Percentiles rank a stretch among this genome's conserved stretches.
Evolutionary conservation across 805 yeast species (phyloP).

Genomic region (Yarrowia porcina): DNA sequence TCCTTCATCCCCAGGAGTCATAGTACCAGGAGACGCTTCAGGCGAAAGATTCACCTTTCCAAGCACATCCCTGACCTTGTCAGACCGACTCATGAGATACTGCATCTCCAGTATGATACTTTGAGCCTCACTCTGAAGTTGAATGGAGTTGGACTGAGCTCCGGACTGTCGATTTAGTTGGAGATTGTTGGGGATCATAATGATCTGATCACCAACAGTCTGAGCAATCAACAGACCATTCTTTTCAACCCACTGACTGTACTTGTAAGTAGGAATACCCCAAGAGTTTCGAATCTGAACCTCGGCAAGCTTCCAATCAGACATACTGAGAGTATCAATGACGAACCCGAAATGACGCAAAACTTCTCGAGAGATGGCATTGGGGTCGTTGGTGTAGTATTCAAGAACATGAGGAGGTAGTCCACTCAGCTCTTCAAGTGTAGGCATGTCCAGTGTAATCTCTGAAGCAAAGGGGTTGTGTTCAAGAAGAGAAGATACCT

Average conservation of each 20-base stretch:
- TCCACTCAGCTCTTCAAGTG: not conserved
- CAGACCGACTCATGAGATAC: not conserved
- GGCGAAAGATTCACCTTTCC: not conserved
- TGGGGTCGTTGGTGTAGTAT: slow-evolving; percentile 28
- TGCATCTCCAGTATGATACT: slow-evolving; percentile 20
- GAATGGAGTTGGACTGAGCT: slow-evolving; percentile 31
- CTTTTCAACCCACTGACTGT: slow-evolving; percentile 83
- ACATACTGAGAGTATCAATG: slow-evolving; percentile 74
- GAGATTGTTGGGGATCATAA: slow-evolving; percentile 82
- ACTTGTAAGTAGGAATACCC: slow-evolving; percentile 82
- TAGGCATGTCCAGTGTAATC: slow-evolving; percentile 1
- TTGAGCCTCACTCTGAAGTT: slow-evolving; percentile 4
- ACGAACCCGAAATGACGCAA: slow-evolving; percentile 69
- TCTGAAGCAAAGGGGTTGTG: slow-evolving; percentile 81
- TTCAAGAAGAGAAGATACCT: slow-evolving; percentile 69
- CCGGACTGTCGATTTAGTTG: slow-evolving; percentile 69
- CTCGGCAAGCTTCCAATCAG: slow-evolving; percentile 46
- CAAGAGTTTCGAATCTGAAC: slow-evolving; percentile 81
- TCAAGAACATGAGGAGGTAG: not conserved
- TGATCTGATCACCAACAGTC: slow-evolving; percentile 71
- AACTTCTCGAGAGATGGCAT: slow-evolving; percentile 74
- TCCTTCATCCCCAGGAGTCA: not conserved
- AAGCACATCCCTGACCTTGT: not conserved
- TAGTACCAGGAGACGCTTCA: slow-evolving; percentile 7
- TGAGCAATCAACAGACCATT: slow-evolving; percentile 91